Base-by-base conservation (phyloP, 176 grass and related monocot genomes). In the Aegilops umbellulata region DNA sequence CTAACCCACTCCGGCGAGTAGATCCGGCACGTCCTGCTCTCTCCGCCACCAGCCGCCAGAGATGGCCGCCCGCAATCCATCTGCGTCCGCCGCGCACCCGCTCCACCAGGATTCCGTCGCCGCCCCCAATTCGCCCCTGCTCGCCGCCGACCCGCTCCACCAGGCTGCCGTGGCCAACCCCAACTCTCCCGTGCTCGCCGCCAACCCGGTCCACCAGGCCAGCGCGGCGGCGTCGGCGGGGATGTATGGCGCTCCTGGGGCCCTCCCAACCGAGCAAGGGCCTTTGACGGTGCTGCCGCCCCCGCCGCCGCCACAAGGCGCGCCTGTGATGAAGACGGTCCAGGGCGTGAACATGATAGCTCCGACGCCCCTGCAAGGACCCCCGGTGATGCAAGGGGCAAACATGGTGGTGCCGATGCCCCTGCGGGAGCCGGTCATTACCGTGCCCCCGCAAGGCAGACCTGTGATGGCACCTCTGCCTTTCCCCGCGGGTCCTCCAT, bases 1-100 rank as follows among this genome's bases (percentile, higher is more conserved):
- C 86, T 87, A 87, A 44, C 70, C 69, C n/a, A 13, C 70, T 15
- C 86, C 60, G 69, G 55, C 69, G 78, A 3, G 39, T 19, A 63
- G 53, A 80, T 47, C 24, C 42, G 42, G 42, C 42, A 46, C 42
- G 12, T 14, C 12, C 42, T 46, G 42, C 42, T 46, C 42, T 46
- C 42, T 46, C 42, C 42, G 8, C 30, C 31, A 64, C 17, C 64
- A 53, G 42, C 17, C 25, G 38, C 23, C 23, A 44, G 76, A n/a
- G 32, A 75, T 81, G 78, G 58, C 68, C 69, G 3, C 23, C 26
- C 38, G 9, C 4, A 35, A 26, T 19, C 46, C 46, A 34, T 55
- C 12, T 25, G 3, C 16, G 46, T 7, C 30, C n/a, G 3, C 70
- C 70, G 22, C 36, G 6, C n/a, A 58, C 19, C 55, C 6, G 20